Percentiles rank a stretch among this genome's conserved stretches.
Conservation (phyloP, 768 basidiomycete genomes). For the Tricholoma terreum region DNA sequence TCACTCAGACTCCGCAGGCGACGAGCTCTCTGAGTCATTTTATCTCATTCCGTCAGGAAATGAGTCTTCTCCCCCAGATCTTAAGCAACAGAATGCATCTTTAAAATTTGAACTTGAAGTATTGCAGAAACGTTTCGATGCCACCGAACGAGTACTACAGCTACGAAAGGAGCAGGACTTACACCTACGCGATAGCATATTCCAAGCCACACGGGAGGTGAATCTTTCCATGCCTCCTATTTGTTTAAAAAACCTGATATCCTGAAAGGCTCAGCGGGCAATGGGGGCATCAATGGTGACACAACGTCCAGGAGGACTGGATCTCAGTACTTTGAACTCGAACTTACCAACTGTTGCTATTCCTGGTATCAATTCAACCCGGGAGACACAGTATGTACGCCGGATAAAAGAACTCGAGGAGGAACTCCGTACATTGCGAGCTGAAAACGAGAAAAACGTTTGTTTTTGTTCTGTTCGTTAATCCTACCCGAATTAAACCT, state of each 20-base stretch:
- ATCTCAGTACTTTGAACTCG: slow-evolving; percentile 56
- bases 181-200: slow-evolving; percentile 76
- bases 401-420: slow-evolving; percentile 82
- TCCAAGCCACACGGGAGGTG: slow-evolving; percentile 66
- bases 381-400: slow-evolving; percentile 53
- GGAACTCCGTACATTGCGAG: slow-evolving; percentile 57
- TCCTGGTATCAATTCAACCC: slow-evolving; percentile 47
- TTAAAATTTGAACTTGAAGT: slow-evolving; percentile 61
- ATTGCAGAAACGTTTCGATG: slow-evolving; percentile 54
- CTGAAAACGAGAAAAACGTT: slow-evolving; percentile 84
- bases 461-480: slow-evolving; percentile 19
- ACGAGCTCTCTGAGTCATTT: slow-evolving; percentile 79
- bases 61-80: slow-evolving; percentile 43
- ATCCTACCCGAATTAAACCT: slow-evolving; percentile 8
- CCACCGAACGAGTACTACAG: slow-evolving; percentile 62
- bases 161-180: slow-evolving; percentile 76
- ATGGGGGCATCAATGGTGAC: slow-evolving; percentile 67
- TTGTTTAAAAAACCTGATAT: neutral
- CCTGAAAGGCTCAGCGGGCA: slow-evolving; percentile 68
- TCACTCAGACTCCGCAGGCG: slow-evolving; percentile 36
- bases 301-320: slow-evolving; percentile 46
- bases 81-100: slow-evolving; percentile 65
- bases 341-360: slow-evolving; percentile 52
- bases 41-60: slow-evolving; percentile 66
- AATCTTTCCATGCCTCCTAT: slow-evolving; percentile 6